These are phyloP conservation scores for Erythrobasidium hasegawianum DNA, from an alignment of 1,284 basidiomycete genomes.

Conservation along the genomic window DNA sequence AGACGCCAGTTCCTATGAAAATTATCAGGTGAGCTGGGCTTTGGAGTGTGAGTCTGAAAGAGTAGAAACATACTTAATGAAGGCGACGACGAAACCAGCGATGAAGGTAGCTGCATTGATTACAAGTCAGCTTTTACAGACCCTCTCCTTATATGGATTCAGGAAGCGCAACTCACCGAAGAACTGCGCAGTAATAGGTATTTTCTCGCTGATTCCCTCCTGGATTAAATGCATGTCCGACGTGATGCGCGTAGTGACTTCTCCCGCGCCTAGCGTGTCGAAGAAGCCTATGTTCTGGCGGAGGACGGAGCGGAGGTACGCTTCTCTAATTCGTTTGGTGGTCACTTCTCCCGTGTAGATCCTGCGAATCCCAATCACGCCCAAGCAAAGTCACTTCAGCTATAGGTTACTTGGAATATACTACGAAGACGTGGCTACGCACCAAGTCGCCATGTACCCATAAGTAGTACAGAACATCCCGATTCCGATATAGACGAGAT, in stretches of 20 bases:
- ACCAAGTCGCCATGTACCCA: not conserved
- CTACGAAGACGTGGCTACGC: slow-evolving; percentile 5
- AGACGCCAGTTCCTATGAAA: slow-evolving; percentile 66
- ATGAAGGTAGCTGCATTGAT: slow-evolving; percentile 30
- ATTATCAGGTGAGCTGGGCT: too few relatives aligned
- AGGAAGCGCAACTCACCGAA: slow-evolving; percentile 42
- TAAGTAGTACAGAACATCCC: slow-evolving; percentile 53
- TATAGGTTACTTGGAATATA: too few relatives aligned
- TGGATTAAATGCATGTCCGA: slow-evolving; percentile 53
- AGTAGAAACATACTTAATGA: slow-evolving; percentile 45
- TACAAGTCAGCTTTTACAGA: too few relatives aligned
- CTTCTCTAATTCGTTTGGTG: slow-evolving; percentile 63
- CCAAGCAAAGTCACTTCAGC: too few relatives aligned
- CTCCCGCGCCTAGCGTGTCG: slow-evolving; percentile 88
- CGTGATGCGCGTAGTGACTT: slow-evolving; percentile 89
- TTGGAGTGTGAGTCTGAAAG: slow-evolving; percentile 49
- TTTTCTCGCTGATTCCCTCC: slow-evolving; percentile 83
- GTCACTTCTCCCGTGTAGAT: slow-evolving; percentile 85
- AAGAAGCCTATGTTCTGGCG: slow-evolving; percentile 74
- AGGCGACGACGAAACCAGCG: slow-evolving; percentile 49
- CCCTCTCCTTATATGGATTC: too few relatives aligned
- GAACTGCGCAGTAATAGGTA: slow-evolving; percentile 51
- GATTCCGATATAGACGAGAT: slow-evolving; percentile 65
- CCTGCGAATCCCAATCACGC: slow-evolving; percentile 54
- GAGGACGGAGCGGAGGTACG: slow-evolving; percentile 63